Percentiles rank a stretch among this genome's conserved stretches.
Conservation (phyloP, 805 yeast genomes). For the Candida taoyuanica region DNA sequence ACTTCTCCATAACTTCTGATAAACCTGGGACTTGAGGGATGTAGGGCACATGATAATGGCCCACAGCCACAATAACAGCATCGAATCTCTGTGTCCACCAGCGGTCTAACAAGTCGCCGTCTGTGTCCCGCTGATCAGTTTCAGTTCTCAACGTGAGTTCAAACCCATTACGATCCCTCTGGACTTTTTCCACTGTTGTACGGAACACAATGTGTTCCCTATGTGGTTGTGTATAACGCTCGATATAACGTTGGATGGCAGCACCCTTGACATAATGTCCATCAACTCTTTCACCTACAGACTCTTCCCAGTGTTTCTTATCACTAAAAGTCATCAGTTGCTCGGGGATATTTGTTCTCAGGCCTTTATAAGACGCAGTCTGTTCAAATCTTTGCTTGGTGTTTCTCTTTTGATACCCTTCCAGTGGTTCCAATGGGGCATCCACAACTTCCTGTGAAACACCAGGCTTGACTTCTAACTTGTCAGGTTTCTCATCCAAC, state of each 20-base stretch:
- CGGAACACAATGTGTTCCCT: constrained; percentile 25
- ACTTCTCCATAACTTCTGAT: constrained; percentile 22
- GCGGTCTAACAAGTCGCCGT: constrained; percentile 27
- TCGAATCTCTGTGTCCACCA: constrained; percentile 38
- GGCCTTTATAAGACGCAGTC: constrained; percentile 29
- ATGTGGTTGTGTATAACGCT: constrained; percentile 36
- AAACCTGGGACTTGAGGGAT: constrained; percentile 49
- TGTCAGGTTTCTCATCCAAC: constrained; percentile 20
- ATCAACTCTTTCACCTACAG: constrained; percentile 28
- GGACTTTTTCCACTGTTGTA: constrained; percentile 38
- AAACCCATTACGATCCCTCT: constrained; percentile 25
- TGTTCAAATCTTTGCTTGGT: constrained; percentile 26
- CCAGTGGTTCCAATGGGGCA: constrained; percentile 22
- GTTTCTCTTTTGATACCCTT: constrained; percentile 4
- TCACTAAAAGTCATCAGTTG: constrained; percentile 43
- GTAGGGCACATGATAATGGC: constrained; percentile 52
- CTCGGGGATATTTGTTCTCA: constrained; percentile 41
- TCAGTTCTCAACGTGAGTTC: constrained; percentile 30
- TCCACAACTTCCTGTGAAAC: constrained; percentile 24
- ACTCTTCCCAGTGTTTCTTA: constrained; percentile 31
- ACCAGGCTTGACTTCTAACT: constrained; percentile 28
- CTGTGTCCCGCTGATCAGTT: constrained; percentile 15
- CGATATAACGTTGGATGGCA: constrained; percentile 53
- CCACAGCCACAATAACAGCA: constrained; percentile 47
- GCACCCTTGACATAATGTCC: constrained; percentile 43